Conservation (phyloP, 768 basidiomycete genomes). For the Pisolithus sp. region DNA sequence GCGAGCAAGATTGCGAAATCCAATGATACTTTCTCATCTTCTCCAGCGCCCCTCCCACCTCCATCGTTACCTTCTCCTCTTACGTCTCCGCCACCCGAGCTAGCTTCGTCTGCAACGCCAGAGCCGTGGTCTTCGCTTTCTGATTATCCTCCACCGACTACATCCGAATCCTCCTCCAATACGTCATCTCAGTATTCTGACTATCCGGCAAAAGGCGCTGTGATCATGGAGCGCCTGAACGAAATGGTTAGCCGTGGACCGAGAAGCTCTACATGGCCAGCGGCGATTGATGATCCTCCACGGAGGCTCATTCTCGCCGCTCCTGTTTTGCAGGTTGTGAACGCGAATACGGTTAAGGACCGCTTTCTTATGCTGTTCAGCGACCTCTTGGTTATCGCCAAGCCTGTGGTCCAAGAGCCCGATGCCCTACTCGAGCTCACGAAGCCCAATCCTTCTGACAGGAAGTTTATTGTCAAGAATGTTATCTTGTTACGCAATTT, state of each 20-base stretch:
- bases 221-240: slow-evolving; percentile 64
- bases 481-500: slow-evolving; percentile 73
- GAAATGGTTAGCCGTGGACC: slow-evolving; percentile 61
- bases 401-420: slow-evolving; percentile 71
- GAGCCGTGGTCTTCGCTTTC: slow-evolving; percentile 75
- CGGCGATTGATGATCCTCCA: slow-evolving; percentile 76
- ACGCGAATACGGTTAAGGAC: slow-evolving; percentile 90
- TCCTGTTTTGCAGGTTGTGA: slow-evolving; percentile 89
- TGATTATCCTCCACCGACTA: slow-evolving; percentile 61
- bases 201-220: slow-evolving; percentile 38
- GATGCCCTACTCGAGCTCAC: slow-evolving; percentile 54
- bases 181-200: slow-evolving; percentile 63
- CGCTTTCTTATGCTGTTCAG: slow-evolving; percentile 96
- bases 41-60: slow-evolving; percentile 16
- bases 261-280: slow-evolving; percentile 52
- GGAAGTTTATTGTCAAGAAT: slow-evolving; percentile 84
- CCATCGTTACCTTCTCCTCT: slow-evolving; percentile 32
- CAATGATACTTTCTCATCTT: slow-evolving; percentile 13
- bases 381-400: slow-evolving; percentile 90
- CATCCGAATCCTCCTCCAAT: slow-evolving; percentile 72
- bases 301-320: slow-evolving; percentile 80
- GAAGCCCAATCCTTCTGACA: slow-evolving; percentile 54
- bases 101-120: slow-evolving; percentile 58
- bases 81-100: slow-evolving; percentile 46
- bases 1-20: slow-evolving; percentile 30